Base-by-base conservation (phyloP, 148 eudicot genomes). In the Tetragonia tetragonoides region DNA sequence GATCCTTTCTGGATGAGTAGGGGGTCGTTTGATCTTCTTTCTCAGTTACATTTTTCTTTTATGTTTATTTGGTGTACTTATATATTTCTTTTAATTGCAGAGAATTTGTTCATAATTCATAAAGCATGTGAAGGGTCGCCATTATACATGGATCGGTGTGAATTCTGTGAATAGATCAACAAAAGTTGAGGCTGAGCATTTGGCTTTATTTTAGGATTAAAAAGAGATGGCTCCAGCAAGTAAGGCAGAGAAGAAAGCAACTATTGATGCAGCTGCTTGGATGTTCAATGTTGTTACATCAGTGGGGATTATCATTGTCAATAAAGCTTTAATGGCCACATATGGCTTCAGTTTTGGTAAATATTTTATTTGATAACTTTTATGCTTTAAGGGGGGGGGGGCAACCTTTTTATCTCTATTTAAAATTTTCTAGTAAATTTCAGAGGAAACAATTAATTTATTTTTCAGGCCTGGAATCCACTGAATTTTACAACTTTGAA, bases 201-300 rank as follows among this genome's bases (percentile, higher is more conserved):
- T 61, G 62, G 53, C 68, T 66, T 77, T 49, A 62, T 77, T 49
- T 18, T 46, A 83, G 67, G 9, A 67, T 73, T 68, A 68, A 49
- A 73, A 54, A 74, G 79, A 77, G 73, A 88, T 91, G 96, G 90
- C 91, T 76, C 89, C 93, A 14, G 47, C 89, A 64, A 87, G 84
- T 74, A 91, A 88, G 84, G 93, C 93, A 81, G 90, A 91, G 78
- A 89, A 88, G 84, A 91, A 91, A 86, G 97, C 97, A 66, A 80
- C 91, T 70, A 40, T 81, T 41, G 97, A 91, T 85, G 91, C 90
- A 66, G 91, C 89, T 74, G 91, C 97, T 77, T 91, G 97, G 97
- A 85, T 87, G 89, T 91, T 91, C 89, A 91, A 91, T 83, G 91
- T 91, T 18, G 92, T 91, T 75, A 91, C 97, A 56, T 91, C 97